phyloP scores from a whole-genome alignment of 2,329 filamentous ascomycete species.

The Trichoderma hamatum region DNA sequence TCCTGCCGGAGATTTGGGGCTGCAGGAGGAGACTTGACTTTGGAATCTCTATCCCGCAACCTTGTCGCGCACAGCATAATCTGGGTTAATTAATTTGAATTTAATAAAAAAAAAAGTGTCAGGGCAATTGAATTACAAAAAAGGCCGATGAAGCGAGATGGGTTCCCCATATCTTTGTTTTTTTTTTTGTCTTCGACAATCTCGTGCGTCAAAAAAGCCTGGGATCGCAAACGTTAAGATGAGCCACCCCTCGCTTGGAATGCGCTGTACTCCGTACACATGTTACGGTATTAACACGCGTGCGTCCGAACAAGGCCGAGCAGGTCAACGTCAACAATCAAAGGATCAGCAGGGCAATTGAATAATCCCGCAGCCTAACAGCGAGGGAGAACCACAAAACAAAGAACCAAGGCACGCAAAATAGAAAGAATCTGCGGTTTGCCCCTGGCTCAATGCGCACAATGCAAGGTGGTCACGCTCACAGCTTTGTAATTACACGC shows the following conservation, averaged over 20 bases:
- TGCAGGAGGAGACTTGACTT: neutral
- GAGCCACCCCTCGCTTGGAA: neutral
- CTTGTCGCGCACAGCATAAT: neutral
- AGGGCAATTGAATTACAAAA: neutral
- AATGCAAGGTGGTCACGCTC: neutral
- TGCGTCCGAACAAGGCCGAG: neutral
- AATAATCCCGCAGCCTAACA: neutral
- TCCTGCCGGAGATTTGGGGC: neutral
- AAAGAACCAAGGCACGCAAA: neutral
- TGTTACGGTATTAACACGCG: neutral
- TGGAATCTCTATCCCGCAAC: neutral
- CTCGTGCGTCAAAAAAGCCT: neutral
- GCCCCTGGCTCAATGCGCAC: neutral
- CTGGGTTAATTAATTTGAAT: neutral
- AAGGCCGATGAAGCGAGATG: neutral
- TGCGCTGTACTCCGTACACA: neutral
- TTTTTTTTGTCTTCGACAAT: constrained; percentile 3
- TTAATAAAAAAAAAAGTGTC: neutral
- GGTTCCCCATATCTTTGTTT: constrained; percentile 1
- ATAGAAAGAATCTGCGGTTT: neutral
- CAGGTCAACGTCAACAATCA: neutral
- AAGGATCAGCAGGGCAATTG: neutral
- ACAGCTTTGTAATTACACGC: neutral
- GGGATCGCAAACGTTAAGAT: neutral
- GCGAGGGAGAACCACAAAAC: neutral